phyloP scores from a whole-genome alignment of 495 filamentous ascomycete genomes.

The Hypoxylon rickii region DNA sequence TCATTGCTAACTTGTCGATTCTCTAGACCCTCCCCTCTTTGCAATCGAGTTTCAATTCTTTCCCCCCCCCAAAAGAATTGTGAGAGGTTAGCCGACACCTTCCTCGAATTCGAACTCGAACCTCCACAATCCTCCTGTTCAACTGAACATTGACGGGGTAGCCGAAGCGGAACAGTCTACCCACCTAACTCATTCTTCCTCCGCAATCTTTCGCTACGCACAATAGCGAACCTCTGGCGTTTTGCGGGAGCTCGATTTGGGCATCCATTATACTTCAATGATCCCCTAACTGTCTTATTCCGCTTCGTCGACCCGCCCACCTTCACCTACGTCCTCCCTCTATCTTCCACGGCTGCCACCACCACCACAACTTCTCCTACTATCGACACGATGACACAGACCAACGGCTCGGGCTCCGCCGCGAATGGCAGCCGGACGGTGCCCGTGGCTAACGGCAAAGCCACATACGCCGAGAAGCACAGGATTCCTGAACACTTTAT shows the following conservation, averaged over 20 bases:
- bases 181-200: constrained; percentile 13
- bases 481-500: constrained; percentile 91
- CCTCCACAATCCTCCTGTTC: too few species aligned
- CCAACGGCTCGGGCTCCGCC: constrained; percentile 60
- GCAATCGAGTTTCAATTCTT: not conserved
- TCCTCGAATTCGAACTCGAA: too few species aligned
- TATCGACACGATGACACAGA: constrained; percentile 45
- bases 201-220: constrained; percentile 7
- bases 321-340: constrained; percentile 13
- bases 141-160: too few species aligned
- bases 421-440: constrained; percentile 44
- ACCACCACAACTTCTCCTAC: constrained; percentile 42
- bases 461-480: constrained; percentile 73
- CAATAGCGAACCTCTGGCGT: constrained; percentile 31
- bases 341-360: constrained; percentile 28
- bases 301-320: constrained; percentile 21
- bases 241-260: constrained; percentile 36
- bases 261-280: constrained; percentile 35
- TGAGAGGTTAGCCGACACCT: constrained; percentile 17
- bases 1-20: too few species aligned
- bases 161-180: constrained; percentile 20
- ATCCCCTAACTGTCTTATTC: constrained; percentile 32
- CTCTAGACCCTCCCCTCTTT: not conserved
- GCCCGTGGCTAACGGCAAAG: constrained; percentile 53
- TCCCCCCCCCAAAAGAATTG: constrained; percentile 1